A percentile compares a stretch with the other conserved stretches of the same genome.
phyloP scores from a whole-genome alignment of 192 early-diverging fungal genomes.

The Podila clonocystis region DNA sequence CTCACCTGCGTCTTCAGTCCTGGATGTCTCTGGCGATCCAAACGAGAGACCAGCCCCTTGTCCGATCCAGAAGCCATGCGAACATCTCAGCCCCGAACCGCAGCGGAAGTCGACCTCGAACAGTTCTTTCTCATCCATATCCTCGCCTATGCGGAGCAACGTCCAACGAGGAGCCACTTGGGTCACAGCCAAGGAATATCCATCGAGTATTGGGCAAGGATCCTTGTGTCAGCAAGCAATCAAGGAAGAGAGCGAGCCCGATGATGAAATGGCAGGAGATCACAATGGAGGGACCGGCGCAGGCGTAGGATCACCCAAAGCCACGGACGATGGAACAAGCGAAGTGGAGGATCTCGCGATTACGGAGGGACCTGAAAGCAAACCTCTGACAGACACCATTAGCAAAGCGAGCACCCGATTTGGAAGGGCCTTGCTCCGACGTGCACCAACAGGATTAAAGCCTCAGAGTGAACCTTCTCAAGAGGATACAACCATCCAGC shows the following conservation, averaged over 20 bases:
- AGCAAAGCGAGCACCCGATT: slow-evolving; percentile 24
- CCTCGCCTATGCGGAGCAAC: slow-evolving; percentile 13
- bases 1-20: slow-evolving; percentile 19
- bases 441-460: slow-evolving; percentile 26
- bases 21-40: slow-evolving; percentile 5
- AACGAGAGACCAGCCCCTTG: slow-evolving; percentile 17
- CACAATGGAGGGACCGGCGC: neutral
- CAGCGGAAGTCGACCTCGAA: slow-evolving; percentile 14
- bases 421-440: slow-evolving; percentile 14
- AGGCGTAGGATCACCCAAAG: neutral
- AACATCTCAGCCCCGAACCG: slow-evolving; percentile 11
- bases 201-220: slow-evolving; percentile 11
- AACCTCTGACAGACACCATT: slow-evolving; percentile 8
- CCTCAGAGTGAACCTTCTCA: neutral
- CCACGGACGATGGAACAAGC: neutral
- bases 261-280: slow-evolving; percentile 6
- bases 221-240: slow-evolving; percentile 16
- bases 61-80: slow-evolving; percentile 14
- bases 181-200: slow-evolving; percentile 30
- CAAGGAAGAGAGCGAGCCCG: slow-evolving; percentile 18
- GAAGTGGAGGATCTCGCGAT: neutral
- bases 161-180: slow-evolving; percentile 22
- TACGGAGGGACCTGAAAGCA: neutral
- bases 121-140: slow-evolving; percentile 11
- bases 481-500: neutral